phyloP scores from a whole-genome alignment of 164 flowering plant species.

The Kingdonia uniflora region DNA sequence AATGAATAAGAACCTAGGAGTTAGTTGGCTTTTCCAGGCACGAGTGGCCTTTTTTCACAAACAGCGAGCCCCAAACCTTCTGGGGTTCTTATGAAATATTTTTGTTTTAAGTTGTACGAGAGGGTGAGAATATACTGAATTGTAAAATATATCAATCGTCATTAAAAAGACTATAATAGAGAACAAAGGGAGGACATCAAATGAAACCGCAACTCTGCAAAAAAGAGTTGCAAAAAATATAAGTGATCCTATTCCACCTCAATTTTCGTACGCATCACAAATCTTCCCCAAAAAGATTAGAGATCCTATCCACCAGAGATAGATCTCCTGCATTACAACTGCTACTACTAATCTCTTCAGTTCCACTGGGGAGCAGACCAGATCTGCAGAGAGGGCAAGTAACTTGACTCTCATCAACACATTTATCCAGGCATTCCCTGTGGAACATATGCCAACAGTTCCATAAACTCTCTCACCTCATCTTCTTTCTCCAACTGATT shows the following conservation, averaged over 20 bases:
- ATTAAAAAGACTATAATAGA: too few relatives aligned
- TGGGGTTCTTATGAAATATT: background rate
- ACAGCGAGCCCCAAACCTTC: background rate
- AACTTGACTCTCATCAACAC: conserved; percentile 23
- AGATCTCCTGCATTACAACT: background rate
- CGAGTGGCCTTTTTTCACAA: too few relatives aligned
- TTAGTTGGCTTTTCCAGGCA: too few relatives aligned
- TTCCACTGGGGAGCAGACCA: conserved; percentile 11
- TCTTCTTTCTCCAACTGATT: conserved; percentile 13
- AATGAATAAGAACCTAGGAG: too few relatives aligned
- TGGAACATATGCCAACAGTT: conserved; percentile 29
- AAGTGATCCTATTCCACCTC: too few relatives aligned
- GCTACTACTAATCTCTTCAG: background rate
- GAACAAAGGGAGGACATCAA: background rate
- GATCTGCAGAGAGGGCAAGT: conserved; percentile 31
- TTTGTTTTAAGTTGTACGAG: background rate
- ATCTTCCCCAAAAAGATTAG: conserved; percentile 17
- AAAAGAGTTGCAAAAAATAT: background rate
- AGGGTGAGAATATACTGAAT: background rate
- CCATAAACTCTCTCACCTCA: conserved; percentile 20
- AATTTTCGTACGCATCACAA: background rate
- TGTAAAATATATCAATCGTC: background rate
- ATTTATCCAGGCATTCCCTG: conserved; percentile 27
- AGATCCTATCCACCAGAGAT: conserved; percentile 16
- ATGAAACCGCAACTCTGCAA: background rate